Evolutionary conservation across 176 grass and related monocot genomes (phyloP), one percentile per base, ranked within the genome.

Genomic region (maize (Zea mays)): DNA sequence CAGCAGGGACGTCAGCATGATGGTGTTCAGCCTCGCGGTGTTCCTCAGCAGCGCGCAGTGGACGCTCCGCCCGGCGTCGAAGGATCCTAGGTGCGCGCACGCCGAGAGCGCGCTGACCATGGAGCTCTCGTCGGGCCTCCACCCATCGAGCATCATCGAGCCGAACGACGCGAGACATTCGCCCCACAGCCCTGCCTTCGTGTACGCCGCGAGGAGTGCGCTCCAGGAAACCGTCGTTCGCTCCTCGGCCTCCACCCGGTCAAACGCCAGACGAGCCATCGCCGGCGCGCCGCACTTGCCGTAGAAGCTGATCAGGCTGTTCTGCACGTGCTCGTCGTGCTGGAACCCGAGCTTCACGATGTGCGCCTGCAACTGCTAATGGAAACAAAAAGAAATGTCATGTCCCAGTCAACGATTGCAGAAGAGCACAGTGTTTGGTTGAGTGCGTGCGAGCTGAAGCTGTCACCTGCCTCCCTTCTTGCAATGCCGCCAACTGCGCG

Each of bases 301-400:
- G 66, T 93, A 93, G 87, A 97, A 64, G 85, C 89, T 88, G 85
- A 97, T 57, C 62, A 97, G 84, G 70, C 88, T 90, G 82, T 97
- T 97, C 75, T 84, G 90, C 73, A 76, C 76, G 72, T 90, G 84
- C 58, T 86, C 82, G 65, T 97, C 85, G 40, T 14, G 72, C 36
- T 73, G 64, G 33, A 88, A 77, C 59, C 93, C 90, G n/a, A 86
- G 77, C 78, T 97, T 93, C 13, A 57, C 27, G 11, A 49, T 74
- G 20, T 97, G 85, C n/a, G 80, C 93, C 35, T 93, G 93, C 62
- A 97, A 11, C 77, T 88, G 75, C 1, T 0, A 27, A 6, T 2
- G 72, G 16, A 59, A 74, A 39, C 62, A 59, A 59, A 59, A 44
- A 43, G n/a, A 43, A 41, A 74, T 13, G 37, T 74, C 51, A 55